phyloP scores from a whole-genome alignment of 805 yeast species.

The Yarrowia yakushimensis region DNA sequence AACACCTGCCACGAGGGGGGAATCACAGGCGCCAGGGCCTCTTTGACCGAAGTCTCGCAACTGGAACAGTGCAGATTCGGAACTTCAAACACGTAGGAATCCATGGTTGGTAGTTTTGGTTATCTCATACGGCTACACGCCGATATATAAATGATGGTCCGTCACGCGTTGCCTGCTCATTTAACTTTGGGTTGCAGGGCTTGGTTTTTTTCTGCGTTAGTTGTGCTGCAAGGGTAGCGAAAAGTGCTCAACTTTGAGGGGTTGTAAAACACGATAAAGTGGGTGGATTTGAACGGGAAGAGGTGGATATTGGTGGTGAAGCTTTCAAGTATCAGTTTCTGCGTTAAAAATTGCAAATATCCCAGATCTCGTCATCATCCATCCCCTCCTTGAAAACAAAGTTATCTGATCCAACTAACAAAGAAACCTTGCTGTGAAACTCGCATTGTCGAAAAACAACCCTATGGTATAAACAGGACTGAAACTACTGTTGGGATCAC shows the following conservation, averaged over 20 bases:
- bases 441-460: too few species aligned
- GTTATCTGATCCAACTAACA: not conserved
- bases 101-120: not conserved
- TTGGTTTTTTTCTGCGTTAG: conserved; percentile 2
- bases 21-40: conserved; percentile 2
- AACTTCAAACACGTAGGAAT: conserved; percentile 7
- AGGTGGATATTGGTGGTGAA: too few species aligned
- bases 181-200: not conserved
- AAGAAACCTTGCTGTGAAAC: not conserved
- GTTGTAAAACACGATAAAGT: not conserved
- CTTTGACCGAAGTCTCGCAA: conserved; percentile 12
- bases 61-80: conserved; percentile 18
- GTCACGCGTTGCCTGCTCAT: not conserved
- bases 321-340: too few species aligned
- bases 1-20: conserved; percentile 16
- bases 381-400: too few species aligned
- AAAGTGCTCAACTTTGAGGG: not conserved
- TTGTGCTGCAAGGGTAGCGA: conserved; percentile 23
- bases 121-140: not conserved
- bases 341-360: too few species aligned
- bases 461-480: too few species aligned
- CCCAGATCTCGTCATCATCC: too few species aligned
- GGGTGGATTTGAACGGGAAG: not conserved
- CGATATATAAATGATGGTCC: not conserved
- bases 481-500: not conserved